Base-by-base conservation (phyloP, 2,329 filamentous ascomycete genomes). In the Onygenales sp. region DNA sequence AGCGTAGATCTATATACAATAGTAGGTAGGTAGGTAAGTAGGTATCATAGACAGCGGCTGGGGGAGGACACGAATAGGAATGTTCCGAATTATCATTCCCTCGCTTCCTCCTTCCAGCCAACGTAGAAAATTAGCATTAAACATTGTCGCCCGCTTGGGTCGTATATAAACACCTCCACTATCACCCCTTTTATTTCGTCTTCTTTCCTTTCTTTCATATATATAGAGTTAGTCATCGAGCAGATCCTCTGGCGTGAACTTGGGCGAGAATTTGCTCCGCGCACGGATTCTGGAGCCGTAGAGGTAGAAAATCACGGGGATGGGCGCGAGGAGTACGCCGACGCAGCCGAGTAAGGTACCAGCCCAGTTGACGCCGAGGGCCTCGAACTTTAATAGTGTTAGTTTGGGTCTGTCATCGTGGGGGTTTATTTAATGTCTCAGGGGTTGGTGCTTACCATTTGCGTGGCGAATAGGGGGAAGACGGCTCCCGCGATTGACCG, bases 401-500 rank as follows among this genome's bases (percentile, higher is more conserved):
- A 44, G 32, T 42, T 48, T 7, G 10, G 2, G 21, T 48, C 33
- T 50, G 32, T 34, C 17, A 2, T 17, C 14, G 14, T 17, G 14
- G 14, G 14, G 14, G 14, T n/a, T n/a, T n/a, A n/a, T 33, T 13
- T 21, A 11, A 45, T 17, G 32, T 44, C 13, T 17, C 8, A 36
- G 27, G 39, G 36, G 27, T 32, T 27, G 39, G 13, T 34, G 21
- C 52, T 31, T 59, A 62, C 61, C 64, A 68, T 65, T 53, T 65
- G 65, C 21, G 54, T 57, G n/a, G 60, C 55, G 54, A 68, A 68
- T 2, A 68, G 61, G 8, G 68, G 67, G 50, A 74, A 73, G n/a
- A 63, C 66, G 13, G 68, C 70, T 7, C 68, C 70, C 8, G 67
- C 62, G 17, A 70, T 54, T 9, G 69, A 73, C 34, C 76, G 70